Conservation (phyloP, 106 monocot genomes). For the Dioscorea alata region DNA sequence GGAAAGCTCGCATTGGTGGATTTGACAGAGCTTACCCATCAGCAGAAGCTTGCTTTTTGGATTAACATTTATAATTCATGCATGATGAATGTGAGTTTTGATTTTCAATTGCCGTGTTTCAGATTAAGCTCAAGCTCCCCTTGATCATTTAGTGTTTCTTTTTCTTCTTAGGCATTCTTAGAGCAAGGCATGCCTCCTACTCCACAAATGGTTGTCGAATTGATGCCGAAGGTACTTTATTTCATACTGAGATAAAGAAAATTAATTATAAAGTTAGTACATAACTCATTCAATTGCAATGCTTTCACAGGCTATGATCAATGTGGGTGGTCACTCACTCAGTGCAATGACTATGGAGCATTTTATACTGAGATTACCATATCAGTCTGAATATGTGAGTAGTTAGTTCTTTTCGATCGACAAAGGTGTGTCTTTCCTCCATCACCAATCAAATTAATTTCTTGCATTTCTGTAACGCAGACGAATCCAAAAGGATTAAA, state of each 20-base stretch:
- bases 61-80: constrained; percentile 95
- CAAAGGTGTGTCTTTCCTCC: background rate
- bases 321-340: constrained; percentile 79
- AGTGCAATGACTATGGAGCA: constrained; percentile 94
- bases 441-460: background rate
- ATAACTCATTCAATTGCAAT: background rate
- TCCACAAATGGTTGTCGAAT: constrained; percentile 66
- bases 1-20: constrained; percentile 62
- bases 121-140: no score
- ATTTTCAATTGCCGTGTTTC: no score
- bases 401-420: background rate
- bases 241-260: background rate
- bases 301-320: constrained; percentile 66
- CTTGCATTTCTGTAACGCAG: constrained; percentile 21
- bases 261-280: background rate
- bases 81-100: constrained; percentile 85
- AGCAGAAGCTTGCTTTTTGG: constrained; percentile 96
- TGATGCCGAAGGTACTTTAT: constrained; percentile 73
- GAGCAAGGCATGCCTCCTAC: constrained; percentile 73
- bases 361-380: constrained; percentile 79
- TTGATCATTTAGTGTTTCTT: background rate
- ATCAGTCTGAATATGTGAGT: constrained; percentile 59
- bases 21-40: constrained; percentile 58
- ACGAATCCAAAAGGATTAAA: constrained; percentile 39
- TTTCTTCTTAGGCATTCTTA: constrained; percentile 57